A percentile compares a stretch with the other conserved stretches of the same genome.
phyloP scores from a whole-genome alignment of 768 basidiomycete genomes.

The Neoboletus brunneissimus region DNA sequence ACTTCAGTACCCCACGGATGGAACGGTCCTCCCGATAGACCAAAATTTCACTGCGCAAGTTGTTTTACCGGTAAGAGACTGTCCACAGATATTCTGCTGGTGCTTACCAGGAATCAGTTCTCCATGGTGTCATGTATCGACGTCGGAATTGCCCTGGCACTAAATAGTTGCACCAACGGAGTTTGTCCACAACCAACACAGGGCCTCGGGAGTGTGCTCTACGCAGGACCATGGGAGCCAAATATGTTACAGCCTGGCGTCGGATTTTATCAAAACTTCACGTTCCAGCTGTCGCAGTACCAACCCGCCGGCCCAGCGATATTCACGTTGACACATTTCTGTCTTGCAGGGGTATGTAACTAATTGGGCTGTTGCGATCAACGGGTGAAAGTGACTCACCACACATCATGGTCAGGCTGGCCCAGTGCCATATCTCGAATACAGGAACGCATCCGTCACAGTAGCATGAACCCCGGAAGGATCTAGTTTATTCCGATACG shows the following conservation, averaged over 20 bases:
- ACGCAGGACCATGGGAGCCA: conserved; percentile 20
- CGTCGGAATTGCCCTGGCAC: conserved; percentile 20
- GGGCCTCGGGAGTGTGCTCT: conserved; percentile 16
- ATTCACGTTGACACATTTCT: conserved; percentile 20
- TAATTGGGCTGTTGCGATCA: not conserved
- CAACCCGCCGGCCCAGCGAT: conserved; percentile 11
- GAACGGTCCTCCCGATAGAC: conserved; percentile 14
- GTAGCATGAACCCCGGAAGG: conserved; percentile 1
- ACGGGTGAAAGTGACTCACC: not conserved
- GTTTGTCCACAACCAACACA: conserved; percentile 16
- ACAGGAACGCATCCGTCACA: conserved; percentile 17
- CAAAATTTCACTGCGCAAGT: conserved; percentile 18
- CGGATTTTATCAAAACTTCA: conserved; percentile 24
- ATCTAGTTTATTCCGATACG: not conserved
- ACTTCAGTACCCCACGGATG: conserved; percentile 20
- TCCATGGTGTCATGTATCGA: conserved; percentile 18
- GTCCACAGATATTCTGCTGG: too few relatives aligned
- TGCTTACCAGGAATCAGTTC: conserved; percentile 5
- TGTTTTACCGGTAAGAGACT: conserved; percentile 11
- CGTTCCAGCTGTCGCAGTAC: conserved; percentile 11
- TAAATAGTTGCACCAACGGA: conserved; percentile 15
- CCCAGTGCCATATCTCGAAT: conserved; percentile 20
- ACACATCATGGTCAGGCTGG: conserved; percentile 7
- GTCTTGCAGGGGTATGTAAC: conserved; percentile 12
- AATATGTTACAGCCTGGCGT: not conserved